Conservation (phyloP, 306 rosid genomes). For the Geum urbanum region DNA sequence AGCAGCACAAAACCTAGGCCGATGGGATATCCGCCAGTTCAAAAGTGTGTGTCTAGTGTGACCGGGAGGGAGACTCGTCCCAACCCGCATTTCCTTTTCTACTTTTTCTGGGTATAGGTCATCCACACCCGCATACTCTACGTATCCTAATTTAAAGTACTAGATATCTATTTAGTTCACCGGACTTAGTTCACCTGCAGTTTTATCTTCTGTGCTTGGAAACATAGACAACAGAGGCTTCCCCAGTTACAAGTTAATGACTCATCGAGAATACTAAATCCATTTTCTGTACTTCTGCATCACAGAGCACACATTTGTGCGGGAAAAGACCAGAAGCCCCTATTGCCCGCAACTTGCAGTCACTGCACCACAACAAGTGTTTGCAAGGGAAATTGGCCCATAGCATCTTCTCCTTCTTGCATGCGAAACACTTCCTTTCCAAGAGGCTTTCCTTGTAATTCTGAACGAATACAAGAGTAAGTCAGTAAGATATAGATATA, state of each 20-base stretch:
- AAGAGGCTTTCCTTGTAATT: slow-evolving; percentile 22
- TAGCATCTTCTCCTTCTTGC: slow-evolving; percentile 23
- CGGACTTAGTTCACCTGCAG: background rate
- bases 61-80: background rate
- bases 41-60: background rate
- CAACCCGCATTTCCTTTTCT: slow-evolving; percentile 3
- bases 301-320: slow-evolving; percentile 39
- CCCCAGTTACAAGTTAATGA: background rate
- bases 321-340: slow-evolving; percentile 21
- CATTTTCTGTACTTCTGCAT: slow-evolving; percentile 27
- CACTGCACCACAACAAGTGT: slow-evolving; percentile 41
- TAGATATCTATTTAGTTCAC: background rate
- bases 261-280: background rate
- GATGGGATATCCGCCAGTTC: background rate
- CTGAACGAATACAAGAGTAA: slow-evolving; percentile 17
- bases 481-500: background rate
- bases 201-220: slow-evolving; percentile 3
- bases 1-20: background rate
- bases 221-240: background rate
- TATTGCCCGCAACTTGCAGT: slow-evolving; percentile 29
- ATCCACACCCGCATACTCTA: background rate
- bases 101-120: background rate
- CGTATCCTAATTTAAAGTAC: background rate
- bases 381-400: slow-evolving; percentile 44
- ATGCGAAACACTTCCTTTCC: slow-evolving; percentile 31